Conservation (phyloP, 495 filamentous ascomycete species). For the Neurospora sp. region DNA sequence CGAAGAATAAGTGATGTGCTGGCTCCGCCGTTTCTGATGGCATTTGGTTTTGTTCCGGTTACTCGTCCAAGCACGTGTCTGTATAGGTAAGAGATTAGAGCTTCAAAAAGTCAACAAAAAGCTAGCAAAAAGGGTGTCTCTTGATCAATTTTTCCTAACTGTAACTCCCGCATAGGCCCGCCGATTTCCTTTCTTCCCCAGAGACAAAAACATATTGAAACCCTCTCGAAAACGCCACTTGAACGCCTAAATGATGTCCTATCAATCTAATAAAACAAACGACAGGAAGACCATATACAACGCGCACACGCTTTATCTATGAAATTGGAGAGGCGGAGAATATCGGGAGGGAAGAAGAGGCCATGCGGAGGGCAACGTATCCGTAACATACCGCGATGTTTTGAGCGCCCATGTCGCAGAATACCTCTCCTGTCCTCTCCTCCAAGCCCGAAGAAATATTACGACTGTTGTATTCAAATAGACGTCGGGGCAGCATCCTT, state of each 20-base stretch:
- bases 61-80: neutral
- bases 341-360: neutral
- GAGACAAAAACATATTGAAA: neutral
- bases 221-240: neutral
- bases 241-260: neutral
- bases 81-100: neutral
- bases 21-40: neutral
- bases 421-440: neutral
- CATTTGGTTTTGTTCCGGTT: neutral
- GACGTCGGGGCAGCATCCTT: constrained; percentile 48
- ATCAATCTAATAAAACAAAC: neutral
- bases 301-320: neutral
- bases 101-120: neutral
- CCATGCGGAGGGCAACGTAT: neutral
- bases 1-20: neutral
- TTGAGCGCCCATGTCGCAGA: neutral
- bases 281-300: neutral
- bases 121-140: neutral
- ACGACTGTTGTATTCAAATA: constrained; percentile 19
- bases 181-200: neutral
- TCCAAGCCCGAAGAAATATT: neutral
- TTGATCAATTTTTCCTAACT: neutral
- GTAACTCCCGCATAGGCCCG: neutral
- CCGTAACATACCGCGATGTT: neutral
- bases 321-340: neutral